Conservation (phyloP, 2,329 filamentous ascomycete species). For the Beauveria sp. region DNA sequence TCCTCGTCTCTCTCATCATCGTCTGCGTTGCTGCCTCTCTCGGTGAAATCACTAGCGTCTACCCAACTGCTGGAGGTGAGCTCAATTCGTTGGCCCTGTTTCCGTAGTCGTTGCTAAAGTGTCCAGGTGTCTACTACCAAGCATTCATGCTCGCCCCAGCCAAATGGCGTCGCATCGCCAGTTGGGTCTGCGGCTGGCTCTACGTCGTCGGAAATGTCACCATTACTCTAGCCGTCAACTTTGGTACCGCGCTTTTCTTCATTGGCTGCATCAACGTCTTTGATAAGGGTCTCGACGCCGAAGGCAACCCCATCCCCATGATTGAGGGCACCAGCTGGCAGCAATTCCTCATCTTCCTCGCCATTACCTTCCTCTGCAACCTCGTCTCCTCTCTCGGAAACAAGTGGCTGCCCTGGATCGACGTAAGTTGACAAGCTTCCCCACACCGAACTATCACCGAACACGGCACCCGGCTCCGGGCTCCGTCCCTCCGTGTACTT, state of each 20-base stretch:
- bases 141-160: slow-evolving; percentile 64
- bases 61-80: slow-evolving; percentile 63
- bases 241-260: slow-evolving; percentile 62
- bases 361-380: slow-evolving; percentile 56
- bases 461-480: slow-evolving; percentile 6
- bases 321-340: slow-evolving; percentile 51
- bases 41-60: slow-evolving; percentile 68
- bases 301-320: slow-evolving; percentile 33
- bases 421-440: slow-evolving; percentile 45
- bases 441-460: slow-evolving; percentile 1
- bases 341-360: slow-evolving; percentile 64
- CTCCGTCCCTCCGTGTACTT: background rate
- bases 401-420: slow-evolving; percentile 56
- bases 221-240: slow-evolving; percentile 77
- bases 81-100: background rate
- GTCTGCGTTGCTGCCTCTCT: slow-evolving; percentile 63
- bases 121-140: slow-evolving; percentile 61
- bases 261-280: slow-evolving; percentile 51
- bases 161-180: slow-evolving; percentile 52
- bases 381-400: slow-evolving; percentile 61
- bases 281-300: slow-evolving; percentile 35
- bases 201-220: slow-evolving; percentile 75
- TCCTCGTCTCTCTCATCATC: slow-evolving; percentile 60
- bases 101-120: background rate
- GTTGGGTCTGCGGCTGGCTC: slow-evolving; percentile 68